Base-by-base conservation (phyloP, 2,329 filamentous ascomycete species). In the Grosmannia penicillata region DNA sequence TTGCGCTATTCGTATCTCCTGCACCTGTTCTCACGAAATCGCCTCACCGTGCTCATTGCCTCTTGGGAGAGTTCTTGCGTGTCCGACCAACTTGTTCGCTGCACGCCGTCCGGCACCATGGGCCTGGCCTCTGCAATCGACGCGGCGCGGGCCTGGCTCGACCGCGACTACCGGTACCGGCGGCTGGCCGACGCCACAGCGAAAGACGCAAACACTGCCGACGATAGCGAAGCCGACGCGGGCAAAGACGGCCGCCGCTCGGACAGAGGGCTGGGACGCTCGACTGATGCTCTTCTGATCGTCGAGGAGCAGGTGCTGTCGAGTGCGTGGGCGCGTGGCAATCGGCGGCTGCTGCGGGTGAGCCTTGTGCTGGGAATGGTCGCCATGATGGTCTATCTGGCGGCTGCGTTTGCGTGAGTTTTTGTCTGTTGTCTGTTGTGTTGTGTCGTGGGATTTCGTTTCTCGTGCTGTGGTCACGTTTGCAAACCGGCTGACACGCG, bases 361-460 rank as follows among this genome's bases (percentile, higher is more conserved):
- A 48, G 40, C 17, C 41, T 50, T 33, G 40, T 42, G 10, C 42
- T 40, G 37, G 44, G 50, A 42, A 41, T 38, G 33, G 37, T 49
- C 13, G 40, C 44, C n/a, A 14, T 51, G 7, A 11, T 51, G 3
- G 25, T 47, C 14, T 50, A 49, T 15, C 43, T 51, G 25, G 47
- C 44, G n/a, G 31, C 49, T 8, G 44, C 43, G 1, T 50, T 50
- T 26, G 27, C 47, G 52, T 53, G 35, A 40, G 52, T 51, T 11
- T 6, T 6, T 38, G 13, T 21, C 26, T 27, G 14, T 11, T 24
- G 3, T 18, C 7, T 25, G 13, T 28, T 27, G 21, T 31, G 4
- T 17, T 10, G n/a, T n/a, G n/a, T n/a, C n/a, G n/a, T n/a, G n/a
- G n/a, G n/a, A n/a, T 23, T 23, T 15, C 29, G 11, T 18, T 14